These are phyloP conservation scores for Leccinum imitatum DNA, from an alignment of 768 basidiomycete genomes.

Conservation along the genomic window DNA sequence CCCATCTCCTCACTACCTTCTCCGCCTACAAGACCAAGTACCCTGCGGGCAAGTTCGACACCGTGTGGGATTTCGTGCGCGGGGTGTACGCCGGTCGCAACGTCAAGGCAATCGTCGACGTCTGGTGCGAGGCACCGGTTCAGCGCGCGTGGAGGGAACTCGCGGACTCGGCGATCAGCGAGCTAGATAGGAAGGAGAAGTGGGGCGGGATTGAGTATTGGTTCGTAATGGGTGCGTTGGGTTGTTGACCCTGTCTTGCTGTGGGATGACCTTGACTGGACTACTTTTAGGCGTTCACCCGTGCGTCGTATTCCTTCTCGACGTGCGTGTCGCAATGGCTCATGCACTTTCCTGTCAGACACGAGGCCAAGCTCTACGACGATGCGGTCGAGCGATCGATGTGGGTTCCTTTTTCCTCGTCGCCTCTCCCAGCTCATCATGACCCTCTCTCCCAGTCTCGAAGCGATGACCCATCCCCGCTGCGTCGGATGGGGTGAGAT, in stretches of 20 bases:
- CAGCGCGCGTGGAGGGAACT: constrained; percentile 60
- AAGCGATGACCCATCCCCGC: constrained; percentile 75
- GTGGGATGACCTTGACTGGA: not conserved
- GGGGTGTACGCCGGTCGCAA: constrained; percentile 56
- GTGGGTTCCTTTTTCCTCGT: constrained; percentile 36
- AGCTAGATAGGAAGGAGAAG: constrained; percentile 43
- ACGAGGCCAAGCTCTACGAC: constrained; percentile 68
- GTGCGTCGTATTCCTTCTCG: constrained; percentile 25
- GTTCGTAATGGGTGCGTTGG: constrained; percentile 72
- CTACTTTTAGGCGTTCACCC: constrained; percentile 60
- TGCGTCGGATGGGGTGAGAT: constrained; percentile 92
- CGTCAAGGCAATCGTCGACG: constrained; percentile 74
- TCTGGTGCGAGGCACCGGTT: constrained; percentile 86
- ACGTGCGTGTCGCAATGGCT: not conserved
- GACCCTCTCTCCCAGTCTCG: constrained; percentile 43
- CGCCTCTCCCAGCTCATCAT: not conserved
- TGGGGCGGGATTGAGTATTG: constrained; percentile 78
- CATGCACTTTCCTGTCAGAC: constrained; percentile 37
- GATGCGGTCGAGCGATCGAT: constrained; percentile 69
- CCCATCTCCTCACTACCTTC: constrained; percentile 74
- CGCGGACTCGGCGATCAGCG: constrained; percentile 64
- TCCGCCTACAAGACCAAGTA: constrained; percentile 62
- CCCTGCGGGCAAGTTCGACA: constrained; percentile 48
- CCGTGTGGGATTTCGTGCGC: constrained; percentile 69
- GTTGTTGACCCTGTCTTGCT: not conserved